Evolutionary conservation across 2,329 filamentous ascomycete genomes (phyloP).

Genomic region (Hymenoscyphus fraxineus): DNA sequence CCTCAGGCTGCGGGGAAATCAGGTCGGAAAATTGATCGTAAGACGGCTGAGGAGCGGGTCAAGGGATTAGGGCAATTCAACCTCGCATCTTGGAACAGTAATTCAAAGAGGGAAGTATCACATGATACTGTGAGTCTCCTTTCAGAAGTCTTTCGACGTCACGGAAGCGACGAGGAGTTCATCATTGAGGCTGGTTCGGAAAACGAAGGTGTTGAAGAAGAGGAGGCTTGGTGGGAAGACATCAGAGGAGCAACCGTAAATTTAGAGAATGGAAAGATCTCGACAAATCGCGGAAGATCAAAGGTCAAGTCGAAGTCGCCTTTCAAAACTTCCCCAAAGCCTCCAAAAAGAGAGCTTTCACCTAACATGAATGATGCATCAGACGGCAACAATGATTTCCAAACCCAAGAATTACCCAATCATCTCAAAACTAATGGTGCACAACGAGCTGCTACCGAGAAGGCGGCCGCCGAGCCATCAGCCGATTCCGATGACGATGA

Average conservation of each 20-base stretch:
- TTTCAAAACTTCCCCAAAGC: background rate
- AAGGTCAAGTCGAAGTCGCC: constrained; percentile 3
- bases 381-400: constrained; percentile 31
- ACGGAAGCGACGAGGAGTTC: background rate
- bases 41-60: constrained; percentile 37
- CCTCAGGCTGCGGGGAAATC: constrained; percentile 38
- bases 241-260: constrained; percentile 28
- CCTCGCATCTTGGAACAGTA: constrained; percentile 24
- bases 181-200: background rate
- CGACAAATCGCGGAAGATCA: constrained; percentile 16
- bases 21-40: constrained; percentile 39
- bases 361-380: background rate
- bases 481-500: constrained; percentile 30
- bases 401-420: constrained; percentile 32
- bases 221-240: constrained; percentile 30
- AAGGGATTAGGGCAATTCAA: constrained; percentile 48
- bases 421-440: constrained; percentile 6
- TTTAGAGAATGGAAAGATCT: constrained; percentile 20
- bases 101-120: constrained; percentile 7
- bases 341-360: background rate
- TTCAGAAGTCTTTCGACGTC: constrained; percentile 23
- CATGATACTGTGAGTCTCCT: constrained; percentile 21
- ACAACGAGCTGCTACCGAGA: constrained; percentile 9
- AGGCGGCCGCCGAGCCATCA: constrained; percentile 14
- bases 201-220: background rate